Evolutionary conservation across 495 filamentous ascomycete species (phyloP), one percentile per base, ranked within the genome.

Genomic region (Filosporella fistucella): DNA sequence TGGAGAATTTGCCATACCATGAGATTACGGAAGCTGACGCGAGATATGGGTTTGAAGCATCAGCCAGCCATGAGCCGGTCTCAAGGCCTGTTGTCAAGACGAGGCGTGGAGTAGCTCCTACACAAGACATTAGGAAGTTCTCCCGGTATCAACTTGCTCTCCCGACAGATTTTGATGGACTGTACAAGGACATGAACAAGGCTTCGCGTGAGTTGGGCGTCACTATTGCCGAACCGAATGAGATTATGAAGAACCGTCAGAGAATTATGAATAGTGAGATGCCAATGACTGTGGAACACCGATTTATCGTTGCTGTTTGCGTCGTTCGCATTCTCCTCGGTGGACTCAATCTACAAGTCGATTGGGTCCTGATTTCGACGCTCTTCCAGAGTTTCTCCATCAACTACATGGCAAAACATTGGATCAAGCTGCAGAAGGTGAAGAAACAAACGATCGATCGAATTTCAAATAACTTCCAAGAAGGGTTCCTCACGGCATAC

Each of bases 401-500:
- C 16, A 69, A 65, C 32, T 71, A 70, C 30, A 65, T 95, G 8
- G 69, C 76, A 39, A 77, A 78, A 16, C 71, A 75, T 30, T 93
- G 84, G 76, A 69, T 67, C 23, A 65, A 53, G 6, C 63, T 85
- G 10, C 71, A 76, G 11, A 75, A 68, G 37, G 80, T 77, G 46
- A 76, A 82, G 37, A 73, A 75, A 38, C 66, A 74, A 9, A 75
- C 80, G 21, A 74, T 95, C 33, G 70, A 84, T 6, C 78, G 80
- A 44, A 66, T 97, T 58, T 82, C 84, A 22, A 65, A 67, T n/a
- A 81, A 86, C 51, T 95, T 97, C 59, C 85, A 89, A 51, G 71
- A 81, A 25, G 70, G 71, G 13, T 96, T 88, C 60, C 65, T 90
- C 16, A 71, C 76, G 33, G 94, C 88, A 0, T 97, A 96, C 57